phyloP scores from a whole-genome alignment of 2,329 filamentous ascomycete genomes.

The Hypoxylon sp. region DNA sequence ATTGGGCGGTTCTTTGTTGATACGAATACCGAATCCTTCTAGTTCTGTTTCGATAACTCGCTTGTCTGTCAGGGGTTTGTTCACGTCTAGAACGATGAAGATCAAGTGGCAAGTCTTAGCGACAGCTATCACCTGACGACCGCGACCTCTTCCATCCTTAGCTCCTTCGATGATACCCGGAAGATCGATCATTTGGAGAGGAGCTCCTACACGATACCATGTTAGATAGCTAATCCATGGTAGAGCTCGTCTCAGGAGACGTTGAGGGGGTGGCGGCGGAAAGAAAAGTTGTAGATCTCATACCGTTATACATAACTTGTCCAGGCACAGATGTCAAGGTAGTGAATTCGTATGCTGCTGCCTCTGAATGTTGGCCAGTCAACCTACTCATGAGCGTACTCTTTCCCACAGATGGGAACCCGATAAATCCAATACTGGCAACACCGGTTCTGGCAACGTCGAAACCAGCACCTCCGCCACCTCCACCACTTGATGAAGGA shows the following conservation, averaged over 20 bases:
- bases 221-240: constrained; percentile 34
- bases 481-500: constrained; percentile 82
- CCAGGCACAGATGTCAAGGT: constrained; percentile 97
- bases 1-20: constrained; percentile 97
- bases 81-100: constrained; percentile 98
- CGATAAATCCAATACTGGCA: constrained; percentile 96
- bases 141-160: constrained; percentile 97
- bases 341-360: constrained; percentile 97
- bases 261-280: constrained; percentile 11
- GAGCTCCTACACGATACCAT: constrained; percentile 71
- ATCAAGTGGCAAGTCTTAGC: constrained; percentile 99
- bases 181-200: constrained; percentile 97
- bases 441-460: constrained; percentile 98
- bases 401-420: constrained; percentile 98
- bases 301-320: constrained; percentile 93
- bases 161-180: constrained; percentile 99
- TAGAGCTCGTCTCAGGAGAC: constrained; percentile 1
- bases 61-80: constrained; percentile 98
- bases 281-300: constrained; percentile 32
- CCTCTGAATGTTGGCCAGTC: constrained; percentile 97
- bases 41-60: constrained; percentile 93
- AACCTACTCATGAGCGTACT: constrained; percentile 96
- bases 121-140: constrained; percentile 97
- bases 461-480: constrained; percentile 89
- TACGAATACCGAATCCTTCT: constrained; percentile 96